Evolutionary conservation across 192 early-diverging fungal species (phyloP).

Genomic region (Coemansia sp.): DNA sequence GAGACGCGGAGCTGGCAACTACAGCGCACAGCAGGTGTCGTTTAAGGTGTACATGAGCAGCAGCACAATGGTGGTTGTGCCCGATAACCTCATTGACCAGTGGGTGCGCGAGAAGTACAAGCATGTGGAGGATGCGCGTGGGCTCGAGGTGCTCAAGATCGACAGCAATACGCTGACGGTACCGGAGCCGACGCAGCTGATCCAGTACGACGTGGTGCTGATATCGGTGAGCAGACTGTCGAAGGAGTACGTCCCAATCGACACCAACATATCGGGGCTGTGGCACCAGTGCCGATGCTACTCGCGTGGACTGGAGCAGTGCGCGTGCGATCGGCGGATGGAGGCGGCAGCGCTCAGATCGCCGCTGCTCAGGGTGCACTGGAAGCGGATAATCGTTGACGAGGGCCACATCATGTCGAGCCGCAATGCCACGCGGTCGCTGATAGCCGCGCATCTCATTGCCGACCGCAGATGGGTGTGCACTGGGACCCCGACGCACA

Average conservation of each 20-base stretch:
- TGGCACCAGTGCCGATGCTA: slow-evolving; percentile 46
- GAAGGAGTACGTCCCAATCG: slow-evolving; percentile 57
- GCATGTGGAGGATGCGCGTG: slow-evolving; percentile 38
- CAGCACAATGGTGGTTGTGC: slow-evolving; percentile 75
- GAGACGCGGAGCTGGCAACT: slow-evolving; percentile 10
- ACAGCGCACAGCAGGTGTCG: slow-evolving; percentile 13
- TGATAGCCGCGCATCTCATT: slow-evolving; percentile 61
- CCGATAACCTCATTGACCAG: slow-evolving; percentile 73
- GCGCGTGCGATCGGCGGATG: slow-evolving; percentile 14
- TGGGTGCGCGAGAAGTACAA: slow-evolving; percentile 82
- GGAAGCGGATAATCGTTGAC: slow-evolving; percentile 81
- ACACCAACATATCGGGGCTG: slow-evolving; percentile 43
- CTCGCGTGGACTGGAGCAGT: slow-evolving; percentile 19
- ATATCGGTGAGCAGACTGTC: slow-evolving; percentile 67
- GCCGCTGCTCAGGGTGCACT: slow-evolving; percentile 71
- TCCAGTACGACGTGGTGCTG: slow-evolving; percentile 70
- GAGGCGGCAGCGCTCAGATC: slow-evolving; percentile 50
- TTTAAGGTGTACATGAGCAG: slow-evolving; percentile 62
- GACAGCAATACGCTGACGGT: slow-evolving; percentile 47
- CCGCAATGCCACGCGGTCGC: slow-evolving; percentile 48
- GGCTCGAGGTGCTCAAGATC: slow-evolving; percentile 59
- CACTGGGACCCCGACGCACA: slow-evolving; percentile 71
- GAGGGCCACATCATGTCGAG: slow-evolving; percentile 76
- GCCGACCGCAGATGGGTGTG: slow-evolving; percentile 70
- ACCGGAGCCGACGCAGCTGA: slow-evolving; percentile 56